Conservation (phyloP, 139 green algal genomes). For the Auxenochlorella pyrenoidosa region DNA sequence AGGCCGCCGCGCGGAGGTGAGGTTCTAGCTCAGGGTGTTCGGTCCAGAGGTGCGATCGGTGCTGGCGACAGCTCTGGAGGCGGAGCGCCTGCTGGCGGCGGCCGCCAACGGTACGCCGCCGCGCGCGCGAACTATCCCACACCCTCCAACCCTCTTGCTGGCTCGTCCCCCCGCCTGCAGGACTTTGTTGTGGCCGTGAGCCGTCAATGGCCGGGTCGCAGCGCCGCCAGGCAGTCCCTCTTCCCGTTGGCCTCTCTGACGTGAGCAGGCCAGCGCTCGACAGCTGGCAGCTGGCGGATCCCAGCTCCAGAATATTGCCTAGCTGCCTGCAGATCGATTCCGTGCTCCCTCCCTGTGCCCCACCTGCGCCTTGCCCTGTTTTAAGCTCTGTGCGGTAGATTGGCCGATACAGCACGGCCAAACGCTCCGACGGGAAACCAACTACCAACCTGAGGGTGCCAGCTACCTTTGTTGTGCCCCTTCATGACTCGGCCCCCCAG, state of each 20-base stretch:
- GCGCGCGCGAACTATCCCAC: neutral
- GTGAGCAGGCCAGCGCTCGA: no score
- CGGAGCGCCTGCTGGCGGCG: neutral
- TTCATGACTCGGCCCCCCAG: no score
- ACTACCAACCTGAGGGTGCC: no score
- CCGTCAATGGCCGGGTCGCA: neutral
- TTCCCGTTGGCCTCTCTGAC: no score
- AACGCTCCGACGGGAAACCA: no score
- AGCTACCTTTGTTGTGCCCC: no score
- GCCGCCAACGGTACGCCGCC: no score
- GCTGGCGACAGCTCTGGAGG: no score
- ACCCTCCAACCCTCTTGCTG: neutral
- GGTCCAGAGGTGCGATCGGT: neutral
- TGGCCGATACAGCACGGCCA: no score
- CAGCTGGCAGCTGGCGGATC: neutral
- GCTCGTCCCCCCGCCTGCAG: neutral
- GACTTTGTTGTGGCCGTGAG: neutral
- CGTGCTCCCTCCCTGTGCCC: no score
- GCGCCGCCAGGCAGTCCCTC: no score
- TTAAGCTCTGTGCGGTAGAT: neutral
- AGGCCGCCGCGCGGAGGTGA: neutral
- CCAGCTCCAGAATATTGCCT: neutral
- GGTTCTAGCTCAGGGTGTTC: neutral
- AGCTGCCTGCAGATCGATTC: no score
- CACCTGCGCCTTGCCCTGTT: neutral